Evolutionary conservation across 495 filamentous ascomycete species (phyloP).

Genomic region (Echria macrotheca): DNA sequence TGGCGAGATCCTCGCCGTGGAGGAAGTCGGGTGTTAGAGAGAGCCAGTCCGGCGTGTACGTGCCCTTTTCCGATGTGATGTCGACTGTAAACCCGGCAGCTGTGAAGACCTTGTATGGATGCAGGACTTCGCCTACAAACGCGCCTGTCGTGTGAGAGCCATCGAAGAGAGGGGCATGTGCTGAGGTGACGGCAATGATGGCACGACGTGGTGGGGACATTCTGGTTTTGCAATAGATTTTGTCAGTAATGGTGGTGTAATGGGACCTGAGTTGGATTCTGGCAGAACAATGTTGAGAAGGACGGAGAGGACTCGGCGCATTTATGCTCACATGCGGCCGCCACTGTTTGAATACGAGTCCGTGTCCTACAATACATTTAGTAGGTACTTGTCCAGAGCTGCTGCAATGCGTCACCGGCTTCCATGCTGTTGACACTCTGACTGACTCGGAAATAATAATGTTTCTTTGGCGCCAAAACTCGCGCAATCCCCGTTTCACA

Average conservation of each 20-base stretch:
- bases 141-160: constrained; percentile 37
- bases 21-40: constrained; percentile 40
- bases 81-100: constrained; percentile 46
- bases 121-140: constrained; percentile 47
- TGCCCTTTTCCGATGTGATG: constrained; percentile 45
- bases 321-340: no score
- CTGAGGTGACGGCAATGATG: constrained; percentile 44
- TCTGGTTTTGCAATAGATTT: background rate
- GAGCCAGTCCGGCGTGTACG: constrained; percentile 42
- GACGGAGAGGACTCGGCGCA: no score
- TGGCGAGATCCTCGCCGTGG: constrained; percentile 28
- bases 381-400: no score
- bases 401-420: no score
- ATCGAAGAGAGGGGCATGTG: constrained; percentile 38
- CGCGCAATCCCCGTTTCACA: no score
- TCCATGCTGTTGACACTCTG: no score
- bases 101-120: constrained; percentile 42
- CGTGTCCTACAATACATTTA: no score
- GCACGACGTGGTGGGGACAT: constrained; percentile 41
- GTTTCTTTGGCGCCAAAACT: no score
- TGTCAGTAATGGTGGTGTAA: background rate
- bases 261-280: background rate
- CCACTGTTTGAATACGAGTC: no score
- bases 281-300: no score
- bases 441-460: no score